Evolutionary conservation across 768 basidiomycete species (phyloP).

Genomic region (Heimioporus sp.): DNA sequence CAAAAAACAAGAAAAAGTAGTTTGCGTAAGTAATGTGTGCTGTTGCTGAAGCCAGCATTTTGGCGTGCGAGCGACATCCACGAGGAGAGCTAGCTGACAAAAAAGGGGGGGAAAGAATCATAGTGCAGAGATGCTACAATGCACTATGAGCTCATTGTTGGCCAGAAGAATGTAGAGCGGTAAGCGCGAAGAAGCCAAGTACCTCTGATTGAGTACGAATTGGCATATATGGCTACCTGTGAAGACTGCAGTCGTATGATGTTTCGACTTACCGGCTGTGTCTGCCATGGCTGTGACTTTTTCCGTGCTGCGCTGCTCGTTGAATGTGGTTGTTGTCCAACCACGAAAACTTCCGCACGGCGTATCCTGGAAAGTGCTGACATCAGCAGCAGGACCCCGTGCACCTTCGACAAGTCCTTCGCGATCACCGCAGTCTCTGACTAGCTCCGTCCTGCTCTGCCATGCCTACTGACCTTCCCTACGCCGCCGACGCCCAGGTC

Average conservation of each 20-base stretch:
- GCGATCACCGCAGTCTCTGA: constrained; percentile 11
- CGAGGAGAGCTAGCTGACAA: constrained; percentile 62
- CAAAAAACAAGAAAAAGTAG: constrained; percentile 44
- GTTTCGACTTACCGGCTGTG: constrained; percentile 50
- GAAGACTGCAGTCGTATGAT: constrained; percentile 18
- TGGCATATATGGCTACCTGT: constrained; percentile 27
- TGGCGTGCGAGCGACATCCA: constrained; percentile 38
- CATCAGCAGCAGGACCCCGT: constrained; percentile 24
- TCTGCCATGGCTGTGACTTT: constrained; percentile 41
- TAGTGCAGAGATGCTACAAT: constrained; percentile 41
- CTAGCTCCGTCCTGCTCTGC: constrained; percentile 13
- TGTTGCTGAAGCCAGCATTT: constrained; percentile 42
- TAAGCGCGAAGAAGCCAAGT: constrained; percentile 34
- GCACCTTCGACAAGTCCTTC: constrained; percentile 1
- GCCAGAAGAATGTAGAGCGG: constrained; percentile 33
- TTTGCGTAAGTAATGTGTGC: constrained; percentile 51
- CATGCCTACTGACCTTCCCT: constrained; percentile 85
- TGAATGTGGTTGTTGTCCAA: constrained; percentile 25
- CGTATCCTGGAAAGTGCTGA: constrained; percentile 17
- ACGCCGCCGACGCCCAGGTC: constrained; percentile 92
- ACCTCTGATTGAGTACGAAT: constrained; percentile 32
- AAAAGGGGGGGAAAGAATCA: constrained; percentile 36
- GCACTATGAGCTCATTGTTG: constrained; percentile 67
- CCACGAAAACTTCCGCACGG: constrained; percentile 21
- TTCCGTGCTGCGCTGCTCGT: constrained; percentile 16